These are phyloP conservation scores for Phlyctochytrium arcticum DNA, from an alignment of 192 early-diverging fungal species.

Conservation along the genomic window DNA sequence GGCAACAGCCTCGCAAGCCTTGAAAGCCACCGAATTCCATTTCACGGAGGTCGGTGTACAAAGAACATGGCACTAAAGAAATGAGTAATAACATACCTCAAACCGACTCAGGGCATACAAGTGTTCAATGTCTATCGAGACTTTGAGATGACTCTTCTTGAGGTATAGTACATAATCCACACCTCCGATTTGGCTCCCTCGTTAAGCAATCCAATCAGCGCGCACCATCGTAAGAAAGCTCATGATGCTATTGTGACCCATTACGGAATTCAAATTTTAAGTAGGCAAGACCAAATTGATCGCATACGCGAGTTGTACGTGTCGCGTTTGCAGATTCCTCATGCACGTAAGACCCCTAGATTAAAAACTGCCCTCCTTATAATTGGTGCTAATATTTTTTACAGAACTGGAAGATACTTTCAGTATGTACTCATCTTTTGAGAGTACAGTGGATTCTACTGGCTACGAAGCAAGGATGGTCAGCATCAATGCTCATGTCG, in stretches of 20 bases:
- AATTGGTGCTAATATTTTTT: no score
- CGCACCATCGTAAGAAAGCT: no score
- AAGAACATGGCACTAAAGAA: no score
- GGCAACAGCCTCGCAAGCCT: conserved; percentile 39
- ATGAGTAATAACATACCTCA: no score
- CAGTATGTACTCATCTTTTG: conserved; percentile 56
- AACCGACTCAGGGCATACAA: conserved; percentile 49
- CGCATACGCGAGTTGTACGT: conserved; percentile 40
- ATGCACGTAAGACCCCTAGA: conserved; percentile 31
- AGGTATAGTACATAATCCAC: no score
- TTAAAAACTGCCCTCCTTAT: not conserved
- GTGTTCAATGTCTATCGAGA: conserved; percentile 59
- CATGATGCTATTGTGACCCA: no score
- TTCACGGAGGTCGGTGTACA: conserved; percentile 41
- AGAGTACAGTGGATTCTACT: conserved; percentile 43
- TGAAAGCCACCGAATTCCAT: conserved; percentile 48
- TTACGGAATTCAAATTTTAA: no score
- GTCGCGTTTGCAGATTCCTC: conserved; percentile 35
- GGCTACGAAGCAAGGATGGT: conserved; percentile 59
- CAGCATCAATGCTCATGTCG: conserved; percentile 36
- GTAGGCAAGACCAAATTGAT: conserved; percentile 5
- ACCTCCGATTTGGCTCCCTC: no score
- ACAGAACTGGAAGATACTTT: conserved; percentile 60
- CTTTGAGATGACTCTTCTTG: conserved; percentile 54
- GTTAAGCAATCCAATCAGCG: no score